phyloP scores from a whole-genome alignment of 805 yeast genomes.

The Yarrowia divulgata region DNA sequence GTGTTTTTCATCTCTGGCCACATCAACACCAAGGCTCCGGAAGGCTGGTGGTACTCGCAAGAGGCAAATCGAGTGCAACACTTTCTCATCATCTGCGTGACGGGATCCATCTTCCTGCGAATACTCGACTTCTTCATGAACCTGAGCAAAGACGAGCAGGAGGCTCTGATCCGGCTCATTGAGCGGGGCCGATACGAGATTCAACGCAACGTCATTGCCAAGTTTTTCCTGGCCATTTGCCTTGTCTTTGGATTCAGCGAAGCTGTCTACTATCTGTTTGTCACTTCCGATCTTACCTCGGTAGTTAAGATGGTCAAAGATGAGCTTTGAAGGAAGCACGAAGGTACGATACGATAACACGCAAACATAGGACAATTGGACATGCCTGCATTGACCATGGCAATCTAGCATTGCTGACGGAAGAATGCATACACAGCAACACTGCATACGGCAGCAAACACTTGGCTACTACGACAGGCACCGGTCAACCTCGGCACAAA shows the following conservation, averaged over 20 bases:
- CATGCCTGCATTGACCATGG: no score
- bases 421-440: no score
- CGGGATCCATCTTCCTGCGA: conserved; percentile 28
- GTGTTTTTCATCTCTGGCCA: conserved; percentile 34
- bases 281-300: conserved; percentile 6
- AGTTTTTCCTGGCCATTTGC: conserved; percentile 13
- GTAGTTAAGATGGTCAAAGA: not conserved
- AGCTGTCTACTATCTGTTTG: conserved; percentile 18
- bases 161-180: conserved; percentile 4
- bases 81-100: conserved; percentile 28
- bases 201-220: conserved; percentile 17
- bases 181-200: conserved; percentile 16
- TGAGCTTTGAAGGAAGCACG: not conserved
- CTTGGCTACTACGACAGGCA: no score
- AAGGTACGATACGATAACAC: not conserved
- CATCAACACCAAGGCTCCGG: conserved; percentile 30
- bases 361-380: not conserved
- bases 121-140: conserved; percentile 28
- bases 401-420: no score
- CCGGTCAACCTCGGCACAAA: no score
- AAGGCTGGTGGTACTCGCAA: conserved; percentile 33
- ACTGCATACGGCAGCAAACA: no score
- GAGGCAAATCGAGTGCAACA: conserved; percentile 30
- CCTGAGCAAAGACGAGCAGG: conserved; percentile 28
- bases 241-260: conserved; percentile 18